A percentile compares a stretch with the other conserved stretches of the same genome.
Conservation (phyloP, 495 filamentous ascomycete species). For the Penicillium lagena region DNA sequence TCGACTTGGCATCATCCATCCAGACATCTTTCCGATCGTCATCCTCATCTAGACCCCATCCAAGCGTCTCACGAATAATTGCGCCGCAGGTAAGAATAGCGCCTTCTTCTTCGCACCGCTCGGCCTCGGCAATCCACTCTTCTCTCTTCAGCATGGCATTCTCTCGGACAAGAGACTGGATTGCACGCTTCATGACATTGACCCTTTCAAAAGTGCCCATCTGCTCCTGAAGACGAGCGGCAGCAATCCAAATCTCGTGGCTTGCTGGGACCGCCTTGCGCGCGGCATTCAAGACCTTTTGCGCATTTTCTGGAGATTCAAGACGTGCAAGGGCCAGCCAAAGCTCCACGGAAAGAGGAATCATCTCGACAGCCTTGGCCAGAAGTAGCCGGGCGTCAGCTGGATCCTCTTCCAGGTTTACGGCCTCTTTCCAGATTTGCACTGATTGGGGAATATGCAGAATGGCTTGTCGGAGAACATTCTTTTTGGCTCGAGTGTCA, state of each 20-base stretch:
- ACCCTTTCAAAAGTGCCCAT: constrained; percentile 66
- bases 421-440: constrained; percentile 93
- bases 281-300: constrained; percentile 90
- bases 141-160: constrained; percentile 95
- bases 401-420: constrained; percentile 87
- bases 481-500: constrained; percentile 73
- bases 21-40: constrained; percentile 93
- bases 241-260: constrained; percentile 93
- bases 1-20: constrained; percentile 83
- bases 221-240: constrained; percentile 86
- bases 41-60: constrained; percentile 91
- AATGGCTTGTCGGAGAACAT: constrained; percentile 81
- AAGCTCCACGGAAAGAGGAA: constrained; percentile 85
- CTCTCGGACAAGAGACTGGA: constrained; percentile 82
- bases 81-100: constrained; percentile 77
- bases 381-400: constrained; percentile 80
- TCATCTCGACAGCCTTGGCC: constrained; percentile 88
- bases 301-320: constrained; percentile 83
- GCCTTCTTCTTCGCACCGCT: constrained; percentile 90
- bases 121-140: constrained; percentile 93
- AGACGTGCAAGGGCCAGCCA: constrained; percentile 91
- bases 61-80: constrained; percentile 89
- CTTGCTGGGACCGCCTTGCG: constrained; percentile 88
- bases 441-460: constrained; percentile 89
- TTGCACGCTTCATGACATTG: constrained; percentile 90